phyloP scores from a whole-genome alignment of 805 yeast genomes.

The Starmerella geochares region DNA sequence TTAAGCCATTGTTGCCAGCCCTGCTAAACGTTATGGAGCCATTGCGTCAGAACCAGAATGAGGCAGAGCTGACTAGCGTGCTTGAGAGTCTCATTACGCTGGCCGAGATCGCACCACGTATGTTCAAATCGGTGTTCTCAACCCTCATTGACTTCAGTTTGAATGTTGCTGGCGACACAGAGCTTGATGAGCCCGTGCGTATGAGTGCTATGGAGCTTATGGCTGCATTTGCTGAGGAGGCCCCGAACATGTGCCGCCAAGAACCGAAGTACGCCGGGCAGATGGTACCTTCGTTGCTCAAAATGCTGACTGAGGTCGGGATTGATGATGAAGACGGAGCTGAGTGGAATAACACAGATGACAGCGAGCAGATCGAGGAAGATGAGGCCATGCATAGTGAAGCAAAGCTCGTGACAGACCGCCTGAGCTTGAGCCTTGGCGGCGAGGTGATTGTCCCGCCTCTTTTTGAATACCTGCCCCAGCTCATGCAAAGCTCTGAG shows the following conservation, averaged over 20 bases:
- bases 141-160: conserved; percentile 78
- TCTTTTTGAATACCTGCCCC: conserved; percentile 74
- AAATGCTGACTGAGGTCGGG: conserved; percentile 88
- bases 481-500: conserved; percentile 59
- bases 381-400: conserved; percentile 80
- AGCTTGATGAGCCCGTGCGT: conserved; percentile 68
- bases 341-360: conserved; percentile 79
- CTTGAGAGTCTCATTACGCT: conserved; percentile 80
- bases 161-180: conserved; percentile 71
- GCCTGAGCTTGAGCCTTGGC: conserved; percentile 72
- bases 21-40: conserved; percentile 80
- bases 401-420: conserved; percentile 89
- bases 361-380: conserved; percentile 65
- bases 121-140: conserved; percentile 84
- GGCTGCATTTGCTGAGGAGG: conserved; percentile 82
- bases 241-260: conserved; percentile 88
- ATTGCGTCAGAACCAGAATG: conserved; percentile 67
- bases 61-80: conserved; percentile 73
- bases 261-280: conserved; percentile 61
- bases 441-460: conserved; percentile 80
- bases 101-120: conserved; percentile 86
- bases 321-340: conserved; percentile 75
- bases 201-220: conserved; percentile 78
- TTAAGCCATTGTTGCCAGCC: conserved; percentile 72
- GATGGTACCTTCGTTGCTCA: conserved; percentile 61